Base-by-base conservation (phyloP, 2,329 filamentous ascomycete genomes). In the Xylariaceae sp. region DNA sequence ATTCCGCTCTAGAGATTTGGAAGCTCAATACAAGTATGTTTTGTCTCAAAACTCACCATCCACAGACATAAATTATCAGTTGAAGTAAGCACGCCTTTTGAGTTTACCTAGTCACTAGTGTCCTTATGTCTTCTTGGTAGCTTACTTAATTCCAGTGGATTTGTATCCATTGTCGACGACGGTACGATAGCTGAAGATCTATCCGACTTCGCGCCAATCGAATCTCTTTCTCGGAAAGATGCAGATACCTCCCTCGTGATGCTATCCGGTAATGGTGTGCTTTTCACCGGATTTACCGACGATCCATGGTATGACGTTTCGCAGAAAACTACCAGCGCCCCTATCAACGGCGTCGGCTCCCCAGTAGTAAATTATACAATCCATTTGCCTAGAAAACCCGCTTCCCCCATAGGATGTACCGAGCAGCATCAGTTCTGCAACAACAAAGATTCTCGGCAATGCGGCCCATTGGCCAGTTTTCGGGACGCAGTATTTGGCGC, bases 391-490 rank as follows among this genome's bases (percentile, higher is more conserved):
- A 7, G 14, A 6, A 50, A 53, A 42, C 31, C 45, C 11, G 54
- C 54, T 1, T 56, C 54, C 5, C 51, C 49, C 22, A n/a, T 54
- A 17, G 49, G 46, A 1, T 54, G 51, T 31, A 33, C 32, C 10
- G 17, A 49, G 6, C 49, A 54, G 19, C 47, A 48, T 6, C 51
- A 56, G 30, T 54, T 52, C 14, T 56, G 54, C 35, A 48, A 42
- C 35, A 27, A 30, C 5, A 30, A 14, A 14, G 41, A 39, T 5
- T 32, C 18, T 4, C n/a, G 15, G 1, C 18, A 39, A n/a, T 56
- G 54, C 19, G 51, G 54, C 10, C 52, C 52, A 5, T 35, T 57
- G n/a, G 45, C 49, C 14, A 53, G 52, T 40, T 27, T 50, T 2
- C n/a, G 27, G 10, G 51, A 56, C 27, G 49, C 54, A 12, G 12